These are phyloP conservation scores for Saccharomycopsis fermentans DNA, from an alignment of 805 yeast species.

Conservation along the genomic window DNA sequence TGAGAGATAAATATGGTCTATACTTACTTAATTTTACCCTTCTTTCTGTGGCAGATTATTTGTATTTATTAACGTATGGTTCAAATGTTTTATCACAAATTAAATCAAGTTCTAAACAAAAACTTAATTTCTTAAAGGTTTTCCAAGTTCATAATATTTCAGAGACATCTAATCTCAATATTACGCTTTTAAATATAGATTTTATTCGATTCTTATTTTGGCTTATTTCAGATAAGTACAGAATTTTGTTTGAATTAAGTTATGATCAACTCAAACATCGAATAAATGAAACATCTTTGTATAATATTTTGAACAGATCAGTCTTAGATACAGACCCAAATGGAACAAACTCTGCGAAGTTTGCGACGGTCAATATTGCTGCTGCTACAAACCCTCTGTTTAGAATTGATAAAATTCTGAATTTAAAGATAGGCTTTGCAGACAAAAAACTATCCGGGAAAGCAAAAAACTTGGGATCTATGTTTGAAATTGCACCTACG, in stretches of 20 bases:
- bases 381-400: not conserved
- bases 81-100: not conserved
- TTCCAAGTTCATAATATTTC: slow-evolving; percentile 2
- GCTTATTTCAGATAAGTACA: not conserved
- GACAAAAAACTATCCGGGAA: not conserved
- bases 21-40: slow-evolving; percentile 1
- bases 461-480: not conserved
- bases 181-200: not conserved
- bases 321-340: not conserved
- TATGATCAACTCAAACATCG: not conserved
- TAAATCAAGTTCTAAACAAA: not conserved
- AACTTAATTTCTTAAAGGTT: not conserved
- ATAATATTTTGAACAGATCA: not conserved
- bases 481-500: not conserved
- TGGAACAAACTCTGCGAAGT: not conserved
- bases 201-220: slow-evolving; percentile 1
- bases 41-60: not conserved
- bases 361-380: not conserved
- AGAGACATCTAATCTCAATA: not conserved
- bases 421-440: not conserved
- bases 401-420: not conserved
- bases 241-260: not conserved
- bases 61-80: not conserved
- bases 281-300: not conserved
- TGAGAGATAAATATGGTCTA: not conserved